Evolutionary conservation across 2,329 filamentous ascomycete species (phyloP), one percentile per base, ranked within the genome.

Genomic region (Ophiostoma novo-ulmi): DNA sequence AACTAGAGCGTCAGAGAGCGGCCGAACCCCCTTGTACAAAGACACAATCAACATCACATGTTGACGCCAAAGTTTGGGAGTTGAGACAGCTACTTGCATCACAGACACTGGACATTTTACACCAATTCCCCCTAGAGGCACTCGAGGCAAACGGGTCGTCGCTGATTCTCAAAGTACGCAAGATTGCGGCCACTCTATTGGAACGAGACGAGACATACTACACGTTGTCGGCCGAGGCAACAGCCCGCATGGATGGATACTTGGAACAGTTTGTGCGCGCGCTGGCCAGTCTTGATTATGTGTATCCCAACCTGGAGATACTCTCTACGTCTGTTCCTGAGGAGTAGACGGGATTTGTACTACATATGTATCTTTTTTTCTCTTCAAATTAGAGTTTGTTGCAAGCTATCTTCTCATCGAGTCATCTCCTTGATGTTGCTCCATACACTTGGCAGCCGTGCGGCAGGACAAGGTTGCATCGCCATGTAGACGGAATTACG

Each of bases 151-250:
- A 58, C 11, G 52, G 52, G n/a, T 58, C 52, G 52, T 58, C 52
- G 52, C 52, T 58, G 52, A 58, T 58, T 26, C n/a, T 58, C 52
- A 58, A 58, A 22, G 52, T 22, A 13, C 52, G 52, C 22, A 58
- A 58, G 52, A 58, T 58, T 58, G 52, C 52, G 2, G 52, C 52
- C n/a, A 58, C 52, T 13, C 52, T 58, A 10, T 10, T 58, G n/a
- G 52, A 58, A 17, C 52, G 52, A 10, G 52, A 58, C 52, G 52
- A 58, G 52, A 58, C 52, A 13, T 26, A 58, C 52, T 17, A 26
- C 4, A 10, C n/a, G 2, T 13, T 58, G 20, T 26, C 52, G 10
- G 52, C 52, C 11, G 52, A 58, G n/a, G 52, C 52, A 14, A 58
- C 22, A 31, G 52, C 52, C 52, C 52, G 52, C 52, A 58, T 58